Evolutionary conservation across 441 rosid genomes (phyloP).

Genomic region (Erodium texanum): DNA sequence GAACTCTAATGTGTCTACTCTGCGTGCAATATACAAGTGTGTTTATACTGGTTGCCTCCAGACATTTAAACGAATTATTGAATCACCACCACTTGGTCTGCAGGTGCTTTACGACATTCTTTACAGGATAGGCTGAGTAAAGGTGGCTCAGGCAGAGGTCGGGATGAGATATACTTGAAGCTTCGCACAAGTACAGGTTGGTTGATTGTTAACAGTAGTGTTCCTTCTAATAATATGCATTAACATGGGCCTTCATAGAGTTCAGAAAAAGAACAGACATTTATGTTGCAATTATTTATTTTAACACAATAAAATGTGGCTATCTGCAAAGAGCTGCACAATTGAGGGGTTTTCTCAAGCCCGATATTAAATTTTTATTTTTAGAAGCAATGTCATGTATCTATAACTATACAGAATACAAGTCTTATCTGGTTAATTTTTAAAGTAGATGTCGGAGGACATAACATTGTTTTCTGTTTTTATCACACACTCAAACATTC

Average conservation of each 20-base stretch:
- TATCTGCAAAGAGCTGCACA: neutral
- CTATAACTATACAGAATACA: neutral
- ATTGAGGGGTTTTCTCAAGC: neutral
- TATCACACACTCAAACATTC: neutral
- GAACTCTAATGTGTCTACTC: neutral
- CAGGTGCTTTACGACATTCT: constrained; percentile 88
- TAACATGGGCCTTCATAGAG: neutral
- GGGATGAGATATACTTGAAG: constrained; percentile 76
- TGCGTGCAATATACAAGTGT: neutral
- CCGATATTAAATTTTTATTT: neutral
- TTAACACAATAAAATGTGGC: too few relatives aligned
- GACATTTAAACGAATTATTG: neutral
- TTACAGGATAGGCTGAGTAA: constrained; percentile 84
- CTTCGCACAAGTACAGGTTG: constrained; percentile 87
- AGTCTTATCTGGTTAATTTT: neutral
- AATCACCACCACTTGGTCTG: constrained; percentile 11
- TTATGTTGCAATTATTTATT: too few relatives aligned
- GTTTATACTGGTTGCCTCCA: neutral
- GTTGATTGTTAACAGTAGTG: neutral
- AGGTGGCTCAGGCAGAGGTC: constrained; percentile 63
- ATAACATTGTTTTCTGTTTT: neutral
- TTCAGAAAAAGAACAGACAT: neutral
- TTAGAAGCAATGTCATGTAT: neutral
- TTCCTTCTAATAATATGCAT: neutral
- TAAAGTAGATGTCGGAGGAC: neutral